Conservation (phyloP, 2,329 filamentous ascomycete genomes). For the Chaetomiaceae sp. region DNA sequence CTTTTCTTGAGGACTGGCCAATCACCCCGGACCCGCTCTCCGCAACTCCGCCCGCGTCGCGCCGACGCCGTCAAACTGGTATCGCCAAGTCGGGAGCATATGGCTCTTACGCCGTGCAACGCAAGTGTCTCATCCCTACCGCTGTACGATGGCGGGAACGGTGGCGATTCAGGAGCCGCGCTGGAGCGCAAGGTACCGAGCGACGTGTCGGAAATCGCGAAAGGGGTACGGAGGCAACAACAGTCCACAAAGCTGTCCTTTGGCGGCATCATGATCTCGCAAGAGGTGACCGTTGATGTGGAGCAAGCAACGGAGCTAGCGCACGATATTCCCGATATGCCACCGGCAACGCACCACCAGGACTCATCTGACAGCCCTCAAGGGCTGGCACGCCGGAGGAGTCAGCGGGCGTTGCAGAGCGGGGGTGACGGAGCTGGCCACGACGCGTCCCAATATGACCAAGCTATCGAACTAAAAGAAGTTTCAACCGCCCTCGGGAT, state of each 20-base stretch:
- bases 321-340: constrained; percentile 22
- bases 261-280: constrained; percentile 59
- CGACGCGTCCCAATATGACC: constrained; percentile 2
- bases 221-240: not conserved
- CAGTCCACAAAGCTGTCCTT: constrained; percentile 29
- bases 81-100: constrained; percentile 19
- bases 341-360: constrained; percentile 9
- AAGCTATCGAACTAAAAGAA: constrained; percentile 16
- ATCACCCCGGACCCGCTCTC: not conserved
- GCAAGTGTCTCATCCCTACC: constrained; percentile 14
- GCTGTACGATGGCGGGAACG: not conserved
- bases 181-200: not conserved
- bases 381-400: not conserved
- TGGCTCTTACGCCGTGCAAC: constrained; percentile 14
- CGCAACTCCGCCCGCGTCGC: not conserved
- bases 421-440: not conserved
- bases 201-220: not conserved
- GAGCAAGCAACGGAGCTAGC: constrained; percentile 29
- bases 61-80: constrained; percentile 10
- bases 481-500: constrained; percentile 28
- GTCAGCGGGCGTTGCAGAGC: not conserved
- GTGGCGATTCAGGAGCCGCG: not conserved
- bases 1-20: not conserved
- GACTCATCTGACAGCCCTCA: constrained; percentile 16
- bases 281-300: constrained; percentile 56